Conservation (phyloP, 306 rosid species). For the Vachellia collinsii region DNA sequence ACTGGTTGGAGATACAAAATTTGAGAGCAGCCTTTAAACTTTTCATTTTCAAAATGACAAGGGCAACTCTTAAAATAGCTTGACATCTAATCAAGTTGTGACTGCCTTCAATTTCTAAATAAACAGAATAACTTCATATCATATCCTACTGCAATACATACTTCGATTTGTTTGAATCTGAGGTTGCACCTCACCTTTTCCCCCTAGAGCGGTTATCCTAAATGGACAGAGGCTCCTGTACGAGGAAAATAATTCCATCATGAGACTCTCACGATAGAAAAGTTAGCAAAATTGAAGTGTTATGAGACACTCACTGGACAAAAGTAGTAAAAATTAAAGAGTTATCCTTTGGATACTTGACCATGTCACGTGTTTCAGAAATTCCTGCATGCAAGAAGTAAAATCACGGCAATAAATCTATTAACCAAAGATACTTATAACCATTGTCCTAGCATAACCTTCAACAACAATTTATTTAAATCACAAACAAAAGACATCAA, state of each 20-base stretch:
- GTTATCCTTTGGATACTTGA: not conserved
- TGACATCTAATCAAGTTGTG: not conserved
- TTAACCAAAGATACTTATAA: not conserved
- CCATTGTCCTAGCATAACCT: conserved; percentile 26
- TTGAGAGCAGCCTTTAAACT: not conserved
- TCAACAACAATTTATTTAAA: conserved; percentile 1
- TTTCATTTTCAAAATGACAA: not conserved
- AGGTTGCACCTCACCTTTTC: not conserved
- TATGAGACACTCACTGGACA: not conserved
- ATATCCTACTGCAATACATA: not conserved
- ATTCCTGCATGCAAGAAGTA: not conserved
- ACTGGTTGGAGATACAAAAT: not conserved
- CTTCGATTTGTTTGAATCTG: not conserved
- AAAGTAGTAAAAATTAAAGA: not conserved
- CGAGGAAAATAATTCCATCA: conserved; percentile 12
- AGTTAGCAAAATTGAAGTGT: not conserved
- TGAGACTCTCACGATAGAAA: conserved; percentile 16
- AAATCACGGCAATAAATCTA: not conserved
- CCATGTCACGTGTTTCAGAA: not conserved
- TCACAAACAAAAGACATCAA: not conserved
- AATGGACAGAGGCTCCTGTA: conserved; percentile 1
- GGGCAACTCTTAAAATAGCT: not conserved
- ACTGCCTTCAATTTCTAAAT: not conserved
- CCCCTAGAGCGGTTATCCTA: not conserved
- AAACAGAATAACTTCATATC: not conserved